These are phyloP conservation scores for Glonium stellatum DNA, from an alignment of 495 filamentous ascomycete genomes.

Conservation along the genomic window DNA sequence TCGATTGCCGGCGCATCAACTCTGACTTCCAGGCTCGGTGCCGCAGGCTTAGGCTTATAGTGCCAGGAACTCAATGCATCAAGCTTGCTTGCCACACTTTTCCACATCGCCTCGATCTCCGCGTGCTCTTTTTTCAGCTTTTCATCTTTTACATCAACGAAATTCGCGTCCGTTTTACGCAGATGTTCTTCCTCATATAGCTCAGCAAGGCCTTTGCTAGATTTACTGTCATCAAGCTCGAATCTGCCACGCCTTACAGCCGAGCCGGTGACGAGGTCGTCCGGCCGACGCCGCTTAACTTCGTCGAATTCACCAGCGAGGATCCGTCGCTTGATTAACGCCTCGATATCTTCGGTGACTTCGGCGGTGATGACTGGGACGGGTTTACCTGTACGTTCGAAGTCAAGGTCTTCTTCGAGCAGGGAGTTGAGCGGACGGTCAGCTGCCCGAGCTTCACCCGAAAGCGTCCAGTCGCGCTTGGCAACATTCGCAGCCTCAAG, in stretches of 20 bases:
- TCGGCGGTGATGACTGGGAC: constrained; percentile 93
- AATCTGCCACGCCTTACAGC: constrained; percentile 57
- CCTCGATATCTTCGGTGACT: constrained; percentile 85
- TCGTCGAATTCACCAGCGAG: constrained; percentile 90
- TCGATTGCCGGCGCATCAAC: constrained; percentile 79
- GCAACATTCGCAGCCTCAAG: constrained; percentile 85
- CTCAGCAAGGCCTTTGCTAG: constrained; percentile 79
- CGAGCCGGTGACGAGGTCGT: constrained; percentile 49
- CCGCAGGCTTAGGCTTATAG: constrained; percentile 81
- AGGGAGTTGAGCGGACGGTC: constrained; percentile 85
- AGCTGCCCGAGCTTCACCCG: constrained; percentile 77
- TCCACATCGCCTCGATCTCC: constrained; percentile 82
- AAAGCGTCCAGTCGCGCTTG: constrained; percentile 83
- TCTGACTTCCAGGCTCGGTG: constrained; percentile 73
- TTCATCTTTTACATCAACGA: constrained; percentile 72
- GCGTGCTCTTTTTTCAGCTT: constrained; percentile 73
- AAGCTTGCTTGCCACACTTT: constrained; percentile 67
- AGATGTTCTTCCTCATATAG: constrained; percentile 91
- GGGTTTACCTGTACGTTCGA: constrained; percentile 92
- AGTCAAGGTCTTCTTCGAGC: constrained; percentile 90
- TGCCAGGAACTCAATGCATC: constrained; percentile 91
- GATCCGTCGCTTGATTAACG: constrained; percentile 89
- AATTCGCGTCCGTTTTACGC: constrained; percentile 68
- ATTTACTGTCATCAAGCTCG: constrained; percentile 82
- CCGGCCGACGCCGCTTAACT: constrained; percentile 73